A percentile compares a stretch with the other conserved stretches of the same genome.
Conservation (phyloP, 257 asterid genomes). For the Eustoma russellianum region DNA sequence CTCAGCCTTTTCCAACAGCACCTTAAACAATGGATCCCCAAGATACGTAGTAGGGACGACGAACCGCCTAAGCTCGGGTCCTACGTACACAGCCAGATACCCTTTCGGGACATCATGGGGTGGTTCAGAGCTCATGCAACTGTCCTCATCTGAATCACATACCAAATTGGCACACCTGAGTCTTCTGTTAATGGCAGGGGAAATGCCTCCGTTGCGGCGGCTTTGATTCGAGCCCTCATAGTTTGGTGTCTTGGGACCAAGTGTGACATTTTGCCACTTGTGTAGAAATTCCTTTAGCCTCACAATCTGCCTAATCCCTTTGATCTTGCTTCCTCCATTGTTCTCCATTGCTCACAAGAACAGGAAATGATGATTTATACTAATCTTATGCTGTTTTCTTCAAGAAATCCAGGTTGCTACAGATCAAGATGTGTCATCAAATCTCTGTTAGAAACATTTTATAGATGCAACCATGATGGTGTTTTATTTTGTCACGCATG, state of each 20-base stretch:
- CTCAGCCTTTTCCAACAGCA: conserved; percentile 54
- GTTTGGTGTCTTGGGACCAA: conserved; percentile 25
- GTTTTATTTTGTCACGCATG: neutral
- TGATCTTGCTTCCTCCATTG: conserved; percentile 41
- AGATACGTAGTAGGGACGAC: conserved; percentile 58
- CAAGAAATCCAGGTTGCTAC: conserved; percentile 14
- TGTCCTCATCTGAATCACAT: conserved; percentile 34
- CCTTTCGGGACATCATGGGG: conserved; percentile 34
- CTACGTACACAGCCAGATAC: conserved; percentile 34
- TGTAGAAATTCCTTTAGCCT: conserved; percentile 50
- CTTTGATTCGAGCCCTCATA: conserved; percentile 5
- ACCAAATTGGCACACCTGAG: conserved; percentile 11
- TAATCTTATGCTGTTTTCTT: neutral
- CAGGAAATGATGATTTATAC: conserved; percentile 8
- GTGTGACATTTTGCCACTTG: conserved; percentile 57
- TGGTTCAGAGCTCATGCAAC: conserved; percentile 34
- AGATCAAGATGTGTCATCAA: conserved; percentile 26
- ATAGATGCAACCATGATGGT: neutral
- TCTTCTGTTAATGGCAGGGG: conserved; percentile 29
- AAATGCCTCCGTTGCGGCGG: conserved; percentile 15
- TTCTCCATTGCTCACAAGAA: conserved; percentile 37
- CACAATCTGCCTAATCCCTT: conserved; percentile 70
- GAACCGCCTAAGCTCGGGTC: conserved; percentile 49
- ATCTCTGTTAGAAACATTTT: conserved; percentile 36
- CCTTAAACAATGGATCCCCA: conserved; percentile 50